Conservation (phyloP, 176 grass and related monocot genomes). For the Triticum aestivum region DNA sequence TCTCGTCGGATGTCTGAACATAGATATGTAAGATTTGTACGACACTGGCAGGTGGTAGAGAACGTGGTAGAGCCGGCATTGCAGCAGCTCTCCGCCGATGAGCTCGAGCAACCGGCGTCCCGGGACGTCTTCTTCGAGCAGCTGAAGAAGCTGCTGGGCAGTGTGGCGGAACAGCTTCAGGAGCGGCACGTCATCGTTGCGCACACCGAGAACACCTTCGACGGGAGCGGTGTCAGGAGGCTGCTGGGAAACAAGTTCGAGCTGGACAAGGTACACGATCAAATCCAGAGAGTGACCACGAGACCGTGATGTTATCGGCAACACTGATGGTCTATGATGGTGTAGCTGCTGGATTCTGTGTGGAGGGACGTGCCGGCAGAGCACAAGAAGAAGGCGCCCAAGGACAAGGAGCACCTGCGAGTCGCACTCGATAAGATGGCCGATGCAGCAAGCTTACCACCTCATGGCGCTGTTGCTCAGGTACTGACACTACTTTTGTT, state of each 20-base stretch:
- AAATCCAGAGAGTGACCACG: background rate
- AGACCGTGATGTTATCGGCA: no score
- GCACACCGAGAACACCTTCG: conserved; percentile 74
- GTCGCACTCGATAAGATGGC: conserved; percentile 59
- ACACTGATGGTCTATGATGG: background rate
- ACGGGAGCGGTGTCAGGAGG: conserved; percentile 68
- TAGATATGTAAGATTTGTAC: background rate
- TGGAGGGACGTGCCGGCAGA: conserved; percentile 52
- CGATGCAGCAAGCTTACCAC: conserved; percentile 58
- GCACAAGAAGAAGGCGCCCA: conserved; percentile 33
- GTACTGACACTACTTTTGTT: conserved; percentile 12
- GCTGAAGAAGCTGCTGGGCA: conserved; percentile 53
- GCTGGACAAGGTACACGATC: conserved; percentile 56
- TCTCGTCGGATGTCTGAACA: background rate
- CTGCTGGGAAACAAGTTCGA: conserved; percentile 77
- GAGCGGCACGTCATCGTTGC: conserved; percentile 85
- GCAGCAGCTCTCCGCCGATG: conserved; percentile 31
- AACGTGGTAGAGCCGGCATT: conserved; percentile 66
- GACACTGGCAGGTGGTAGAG: conserved; percentile 41
- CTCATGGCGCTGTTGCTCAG: conserved; percentile 46
- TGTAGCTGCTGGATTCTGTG: conserved; percentile 61
- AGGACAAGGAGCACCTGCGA: conserved; percentile 58
- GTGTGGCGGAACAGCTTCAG: conserved; percentile 43
- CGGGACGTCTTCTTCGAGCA: conserved; percentile 53
- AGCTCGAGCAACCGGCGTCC: conserved; percentile 46